Evolutionary conservation across 192 early-diverging fungal species (phyloP), one percentile per base, ranked within the genome.

Genomic region (Thoreauomyces humboldtii): DNA sequence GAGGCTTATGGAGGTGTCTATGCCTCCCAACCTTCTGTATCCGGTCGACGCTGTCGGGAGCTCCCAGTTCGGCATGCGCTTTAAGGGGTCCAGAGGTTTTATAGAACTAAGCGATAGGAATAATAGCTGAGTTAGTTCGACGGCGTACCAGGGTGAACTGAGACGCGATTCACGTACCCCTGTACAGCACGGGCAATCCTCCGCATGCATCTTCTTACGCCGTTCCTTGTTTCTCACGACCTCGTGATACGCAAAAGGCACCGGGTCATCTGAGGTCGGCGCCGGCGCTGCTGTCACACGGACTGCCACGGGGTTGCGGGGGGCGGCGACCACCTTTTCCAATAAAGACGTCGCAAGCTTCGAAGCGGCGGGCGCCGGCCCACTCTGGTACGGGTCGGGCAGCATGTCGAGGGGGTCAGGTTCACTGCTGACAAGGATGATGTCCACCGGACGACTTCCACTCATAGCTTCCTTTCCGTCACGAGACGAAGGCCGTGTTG

Each of bases 221-320:
- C 32, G 47, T 15, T 72, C 71, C 28, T 69, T 72, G 57, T 69
- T 56, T 41, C 71, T 11, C 28, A 72, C 71, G 15, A 72, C 71
- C 58, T 72, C 71, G n/a, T 56, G 41, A 38, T 72, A 72, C 44
- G n/a, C 19, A n/a, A 12, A 41, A 46, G n/a, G 44, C 44, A 22
- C 19, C 44, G 44, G n/a, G n/a, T n/a, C n/a, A n/a, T n/a, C n/a
- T n/a, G n/a, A n/a, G n/a, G n/a, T n/a, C n/a, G n/a, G n/a, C n/a
- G n/a, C n/a, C n/a, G n/a, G n/a, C n/a, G n/a, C n/a, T n/a, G n/a
- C n/a, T n/a, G n/a, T n/a, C n/a, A n/a, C n/a, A n/a, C n/a, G n/a
- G n/a, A n/a, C n/a, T n/a, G n/a, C n/a, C n/a, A n/a, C n/a, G n/a
- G n/a, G n/a, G n/a, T n/a, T n/a, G n/a, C n/a, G n/a, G n/a, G n/a